Evolutionary conservation across 164 flowering plant genomes (phyloP).

Genomic region (Tetrastigma voinierianum): DNA sequence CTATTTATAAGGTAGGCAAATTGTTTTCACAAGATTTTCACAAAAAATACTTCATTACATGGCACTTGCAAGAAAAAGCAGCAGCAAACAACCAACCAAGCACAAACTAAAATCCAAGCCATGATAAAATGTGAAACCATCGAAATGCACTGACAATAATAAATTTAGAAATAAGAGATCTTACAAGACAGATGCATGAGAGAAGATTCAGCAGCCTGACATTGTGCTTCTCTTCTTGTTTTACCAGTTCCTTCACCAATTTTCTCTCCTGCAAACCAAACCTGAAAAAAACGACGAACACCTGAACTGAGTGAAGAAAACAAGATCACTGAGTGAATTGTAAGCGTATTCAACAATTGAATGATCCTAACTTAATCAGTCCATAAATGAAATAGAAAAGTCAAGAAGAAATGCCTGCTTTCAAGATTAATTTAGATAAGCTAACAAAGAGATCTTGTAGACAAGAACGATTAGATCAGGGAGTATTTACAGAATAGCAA

Average conservation of each 20-base stretch:
- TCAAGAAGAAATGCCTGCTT: background rate
- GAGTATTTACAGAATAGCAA: background rate
- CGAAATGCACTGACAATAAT: background rate
- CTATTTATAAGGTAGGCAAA: too few relatives aligned
- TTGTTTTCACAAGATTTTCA: too few relatives aligned
- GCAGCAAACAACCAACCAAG: too few relatives aligned
- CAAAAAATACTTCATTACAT: too few relatives aligned
- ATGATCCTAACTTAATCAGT: too few relatives aligned
- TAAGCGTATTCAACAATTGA: too few relatives aligned
- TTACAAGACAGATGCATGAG: slow-evolving; percentile 74
- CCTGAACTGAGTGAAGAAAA: background rate
- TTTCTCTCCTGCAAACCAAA: slow-evolving; percentile 81
- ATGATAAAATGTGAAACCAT: background rate
- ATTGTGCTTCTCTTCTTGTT: slow-evolving; percentile 86
- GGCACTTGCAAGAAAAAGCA: too few relatives aligned
- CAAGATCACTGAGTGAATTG: too few relatives aligned
- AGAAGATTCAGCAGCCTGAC: slow-evolving; percentile 75
- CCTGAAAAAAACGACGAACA: slow-evolving; percentile 39
- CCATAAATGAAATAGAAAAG: too few relatives aligned
- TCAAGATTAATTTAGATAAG: background rate
- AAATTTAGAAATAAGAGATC: slow-evolving; percentile 8
- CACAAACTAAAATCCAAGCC: too few relatives aligned
- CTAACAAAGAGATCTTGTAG: background rate
- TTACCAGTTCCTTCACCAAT: slow-evolving; percentile 82
- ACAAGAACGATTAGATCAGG: background rate